Percentiles rank a stretch among this genome's conserved stretches.
Conservation (phyloP, 2,329 filamentous ascomycete species). For the Alternaria novae-zelandiae region DNA sequence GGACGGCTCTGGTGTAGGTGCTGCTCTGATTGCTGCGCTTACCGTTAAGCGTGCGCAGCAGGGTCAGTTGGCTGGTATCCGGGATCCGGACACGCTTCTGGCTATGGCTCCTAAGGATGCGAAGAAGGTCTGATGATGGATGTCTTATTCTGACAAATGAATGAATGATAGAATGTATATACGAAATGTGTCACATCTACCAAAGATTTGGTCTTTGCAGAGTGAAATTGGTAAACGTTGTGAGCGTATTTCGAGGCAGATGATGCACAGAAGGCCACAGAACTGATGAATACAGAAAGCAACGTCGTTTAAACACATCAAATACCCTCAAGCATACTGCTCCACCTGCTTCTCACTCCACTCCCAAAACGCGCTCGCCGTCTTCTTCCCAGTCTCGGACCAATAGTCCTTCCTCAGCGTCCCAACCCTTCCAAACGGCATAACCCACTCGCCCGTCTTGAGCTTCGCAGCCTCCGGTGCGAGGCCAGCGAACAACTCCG, state of each 20-base stretch:
- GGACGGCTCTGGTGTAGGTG: conserved; percentile 96
- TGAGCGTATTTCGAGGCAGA: neutral
- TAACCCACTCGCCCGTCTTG: conserved; percentile 47
- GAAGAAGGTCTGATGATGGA: neutral
- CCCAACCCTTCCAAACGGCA: conserved; percentile 55
- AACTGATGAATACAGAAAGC: neutral
- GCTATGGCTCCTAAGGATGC: conserved; percentile 30
- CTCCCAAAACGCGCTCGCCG: conserved; percentile 53
- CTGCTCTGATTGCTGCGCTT: conserved; percentile 84
- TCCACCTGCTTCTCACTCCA: conserved; percentile 51
- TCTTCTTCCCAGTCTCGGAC: conserved; percentile 36
- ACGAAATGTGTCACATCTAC: neutral
- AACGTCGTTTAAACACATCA: neutral
- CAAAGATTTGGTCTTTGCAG: neutral
- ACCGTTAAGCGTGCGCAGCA: conserved; percentile 68
- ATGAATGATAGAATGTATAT: conserved; percentile 3
- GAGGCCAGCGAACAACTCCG: conserved; percentile 32
- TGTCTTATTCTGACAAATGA: neutral
- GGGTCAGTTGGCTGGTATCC: conserved; percentile 65
- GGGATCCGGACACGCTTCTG: conserved; percentile 56
- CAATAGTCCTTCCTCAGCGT: conserved; percentile 30
- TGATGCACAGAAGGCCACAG: neutral
- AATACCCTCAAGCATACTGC: conserved; percentile 15
- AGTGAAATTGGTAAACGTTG: neutral
- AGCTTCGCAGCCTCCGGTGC: conserved; percentile 18